A percentile compares a stretch with the other conserved stretches of the same genome.
These are phyloP conservation scores for Protomyces gravidus DNA, from an alignment of 1,139 yeast species.

Conservation along the genomic window DNA sequence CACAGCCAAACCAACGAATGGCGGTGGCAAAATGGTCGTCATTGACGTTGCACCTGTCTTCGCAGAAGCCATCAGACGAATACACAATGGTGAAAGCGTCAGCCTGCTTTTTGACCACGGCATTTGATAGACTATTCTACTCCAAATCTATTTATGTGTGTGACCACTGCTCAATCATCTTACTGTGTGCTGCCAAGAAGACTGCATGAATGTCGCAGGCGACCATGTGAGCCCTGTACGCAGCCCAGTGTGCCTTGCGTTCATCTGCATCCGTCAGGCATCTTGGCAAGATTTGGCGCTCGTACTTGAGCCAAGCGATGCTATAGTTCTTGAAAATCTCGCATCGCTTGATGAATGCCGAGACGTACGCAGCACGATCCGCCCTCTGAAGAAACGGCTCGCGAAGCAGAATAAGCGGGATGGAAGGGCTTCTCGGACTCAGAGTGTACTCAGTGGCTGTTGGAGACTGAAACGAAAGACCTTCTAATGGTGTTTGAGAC, in stretches of 20 bases:
- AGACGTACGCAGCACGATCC: background rate
- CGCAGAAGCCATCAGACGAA: conserved; percentile 94
- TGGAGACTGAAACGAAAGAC: too few relatives aligned
- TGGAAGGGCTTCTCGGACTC: too few relatives aligned
- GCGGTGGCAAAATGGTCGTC: conserved; percentile 54
- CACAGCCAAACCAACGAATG: background rate
- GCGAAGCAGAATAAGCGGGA: background rate
- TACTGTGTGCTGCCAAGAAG: background rate
- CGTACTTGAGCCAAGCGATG: background rate
- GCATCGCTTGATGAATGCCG: background rate
- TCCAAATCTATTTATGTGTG: background rate
- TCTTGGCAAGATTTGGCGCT: background rate
- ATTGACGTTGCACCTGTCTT: conserved; percentile 83
- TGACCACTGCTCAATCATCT: background rate
- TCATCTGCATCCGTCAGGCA: background rate
- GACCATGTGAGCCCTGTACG: background rate
- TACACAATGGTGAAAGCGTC: conserved; percentile 80
- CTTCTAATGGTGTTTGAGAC: too few relatives aligned
- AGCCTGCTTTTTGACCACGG: conserved; percentile 29
- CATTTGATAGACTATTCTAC: conserved; percentile 3
- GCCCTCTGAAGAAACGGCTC: background rate
- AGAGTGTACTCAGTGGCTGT: too few relatives aligned
- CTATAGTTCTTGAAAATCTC: background rate
- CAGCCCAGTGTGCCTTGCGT: background rate
- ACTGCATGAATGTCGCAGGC: background rate